Percentiles rank a stretch among this genome's conserved stretches.
phyloP scores from a whole-genome alignment of 495 filamentous ascomycete genomes.

The Trichoderma asperelloides region DNA sequence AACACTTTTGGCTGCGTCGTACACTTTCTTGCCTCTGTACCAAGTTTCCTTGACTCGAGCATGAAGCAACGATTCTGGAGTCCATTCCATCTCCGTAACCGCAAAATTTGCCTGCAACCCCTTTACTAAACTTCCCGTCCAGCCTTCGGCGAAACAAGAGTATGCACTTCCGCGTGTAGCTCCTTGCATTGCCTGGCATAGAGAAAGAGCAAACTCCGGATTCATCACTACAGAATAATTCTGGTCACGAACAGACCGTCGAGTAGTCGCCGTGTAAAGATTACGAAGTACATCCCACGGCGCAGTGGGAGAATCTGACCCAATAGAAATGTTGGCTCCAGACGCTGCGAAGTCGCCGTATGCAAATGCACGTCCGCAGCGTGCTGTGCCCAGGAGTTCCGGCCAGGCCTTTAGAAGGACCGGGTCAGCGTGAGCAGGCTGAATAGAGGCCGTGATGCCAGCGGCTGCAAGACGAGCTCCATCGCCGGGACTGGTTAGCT shows the following conservation, averaged over 20 bases:
- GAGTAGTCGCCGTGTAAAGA: slow-evolving; percentile 50
- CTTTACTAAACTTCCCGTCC: slow-evolving; percentile 37
- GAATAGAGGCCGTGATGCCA: slow-evolving; percentile 53
- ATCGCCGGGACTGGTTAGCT: slow-evolving; percentile 46
- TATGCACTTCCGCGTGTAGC: slow-evolving; percentile 49
- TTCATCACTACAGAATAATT: slow-evolving; percentile 39
- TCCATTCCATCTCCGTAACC: slow-evolving; percentile 51
- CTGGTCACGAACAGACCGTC: slow-evolving; percentile 44
- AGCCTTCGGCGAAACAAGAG: slow-evolving; percentile 47
- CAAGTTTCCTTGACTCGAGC: slow-evolving; percentile 47
- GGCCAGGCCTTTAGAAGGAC: slow-evolving; percentile 53
- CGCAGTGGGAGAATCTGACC: slow-evolving; percentile 53
- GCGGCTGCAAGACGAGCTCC: slow-evolving; percentile 41
- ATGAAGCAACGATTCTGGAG: slow-evolving; percentile 39
- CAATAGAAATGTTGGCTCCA: slow-evolving; percentile 46
- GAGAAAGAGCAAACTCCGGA: slow-evolving; percentile 39
- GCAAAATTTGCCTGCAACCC: slow-evolving; percentile 50
- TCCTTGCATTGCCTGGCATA: slow-evolving; percentile 44
- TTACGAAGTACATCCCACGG: slow-evolving; percentile 46
- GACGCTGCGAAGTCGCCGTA: slow-evolving; percentile 50
- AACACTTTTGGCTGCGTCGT: background rate
- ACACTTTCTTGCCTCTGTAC: slow-evolving; percentile 44
- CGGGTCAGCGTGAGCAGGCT: slow-evolving; percentile 56
- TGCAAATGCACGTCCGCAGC: slow-evolving; percentile 50
- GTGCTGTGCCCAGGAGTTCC: slow-evolving; percentile 39